These are phyloP conservation scores for Warburgia ugandensis DNA, from an alignment of 164 flowering plant species.

Conservation along the genomic window DNA sequence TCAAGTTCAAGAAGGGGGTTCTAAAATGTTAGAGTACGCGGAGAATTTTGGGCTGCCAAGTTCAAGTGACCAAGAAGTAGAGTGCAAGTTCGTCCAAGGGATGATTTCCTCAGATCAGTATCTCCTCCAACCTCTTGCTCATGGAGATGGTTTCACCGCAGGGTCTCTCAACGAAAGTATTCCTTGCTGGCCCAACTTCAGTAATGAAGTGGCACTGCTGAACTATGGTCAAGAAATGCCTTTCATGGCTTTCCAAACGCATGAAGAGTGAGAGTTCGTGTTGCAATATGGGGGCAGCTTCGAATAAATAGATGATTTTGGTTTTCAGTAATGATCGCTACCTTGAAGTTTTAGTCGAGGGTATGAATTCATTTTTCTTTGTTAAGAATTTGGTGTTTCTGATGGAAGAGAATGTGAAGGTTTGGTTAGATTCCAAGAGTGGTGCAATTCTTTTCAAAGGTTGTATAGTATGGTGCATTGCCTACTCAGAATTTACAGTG, in stretches of 20 bases:
- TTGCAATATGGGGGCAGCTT: no score
- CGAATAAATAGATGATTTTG: no score
- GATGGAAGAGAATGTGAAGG: no score
- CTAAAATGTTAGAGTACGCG: not conserved
- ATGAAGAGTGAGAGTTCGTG: not conserved
- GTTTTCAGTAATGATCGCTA: no score
- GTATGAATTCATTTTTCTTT: no score
- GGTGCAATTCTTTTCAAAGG: no score
- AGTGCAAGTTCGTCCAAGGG: not conserved
- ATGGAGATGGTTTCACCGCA: not conserved
- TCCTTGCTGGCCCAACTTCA: slow-evolving; percentile 3
- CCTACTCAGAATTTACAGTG: no score
- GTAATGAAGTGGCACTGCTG: not conserved
- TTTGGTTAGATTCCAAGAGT: no score
- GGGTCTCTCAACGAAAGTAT: no score
- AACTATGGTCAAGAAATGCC: not conserved
- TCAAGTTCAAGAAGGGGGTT: not conserved
- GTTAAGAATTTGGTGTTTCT: no score
- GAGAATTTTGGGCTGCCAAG: not conserved
- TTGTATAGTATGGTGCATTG: no score
- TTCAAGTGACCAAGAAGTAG: not conserved
- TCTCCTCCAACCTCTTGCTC: not conserved
- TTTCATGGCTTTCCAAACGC: not conserved
- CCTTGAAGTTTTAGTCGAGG: no score
- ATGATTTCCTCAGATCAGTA: not conserved